Percentiles rank a stretch among this genome's conserved stretches.
These are phyloP conservation scores for Citrullus amarus DNA, from an alignment of 306 rosid genomes.

Conservation along the genomic window DNA sequence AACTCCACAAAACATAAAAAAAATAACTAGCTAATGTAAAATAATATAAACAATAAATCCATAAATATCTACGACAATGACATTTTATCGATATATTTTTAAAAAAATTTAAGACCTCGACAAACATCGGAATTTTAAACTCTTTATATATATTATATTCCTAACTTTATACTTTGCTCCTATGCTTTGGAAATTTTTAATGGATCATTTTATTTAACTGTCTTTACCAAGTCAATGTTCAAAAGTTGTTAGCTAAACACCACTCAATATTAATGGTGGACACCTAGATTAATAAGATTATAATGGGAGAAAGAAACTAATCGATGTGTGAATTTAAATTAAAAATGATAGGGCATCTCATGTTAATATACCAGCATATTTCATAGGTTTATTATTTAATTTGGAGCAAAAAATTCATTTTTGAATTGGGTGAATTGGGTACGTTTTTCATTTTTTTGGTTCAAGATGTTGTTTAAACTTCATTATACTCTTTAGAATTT, in stretches of 20 bases:
- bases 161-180: neutral
- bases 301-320: neutral
- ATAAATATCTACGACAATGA: no score
- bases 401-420: neutral
- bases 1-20: no score
- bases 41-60: no score
- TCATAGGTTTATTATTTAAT: no score
- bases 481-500: no score
- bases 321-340: neutral
- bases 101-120: no score
- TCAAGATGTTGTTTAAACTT: neutral
- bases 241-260: neutral
- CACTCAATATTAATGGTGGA: neutral
- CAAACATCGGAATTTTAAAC: no score
- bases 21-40: no score
- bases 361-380: no score
- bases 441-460: no score
- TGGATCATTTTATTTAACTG: neutral
- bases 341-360: neutral
- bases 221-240: neutral
- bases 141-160: neutral
- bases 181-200: neutral
- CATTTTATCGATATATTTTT: no score
- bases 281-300: neutral
- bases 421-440: neutral